These are phyloP conservation scores for Hura crepitans DNA, from an alignment of 441 rosid genomes.

Conservation along the genomic window DNA sequence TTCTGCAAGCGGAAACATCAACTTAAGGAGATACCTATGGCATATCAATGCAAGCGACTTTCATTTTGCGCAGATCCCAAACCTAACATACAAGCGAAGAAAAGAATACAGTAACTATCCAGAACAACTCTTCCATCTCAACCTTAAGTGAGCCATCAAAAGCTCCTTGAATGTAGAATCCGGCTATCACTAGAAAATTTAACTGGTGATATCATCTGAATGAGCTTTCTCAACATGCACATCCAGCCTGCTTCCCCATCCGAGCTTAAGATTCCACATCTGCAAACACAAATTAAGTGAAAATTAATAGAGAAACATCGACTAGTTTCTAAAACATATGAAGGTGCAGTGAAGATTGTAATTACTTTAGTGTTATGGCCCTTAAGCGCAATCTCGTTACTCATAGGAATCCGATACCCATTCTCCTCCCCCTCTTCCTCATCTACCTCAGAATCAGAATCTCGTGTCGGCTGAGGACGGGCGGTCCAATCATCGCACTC, in stretches of 20 bases:
- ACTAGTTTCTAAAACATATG: neutral
- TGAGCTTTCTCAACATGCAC: conserved; percentile 71
- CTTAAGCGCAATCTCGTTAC: conserved; percentile 87
- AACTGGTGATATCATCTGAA: conserved; percentile 82
- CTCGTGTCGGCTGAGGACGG: conserved; percentile 38
- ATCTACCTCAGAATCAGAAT: conserved; percentile 39
- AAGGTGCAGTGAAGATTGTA: neutral
- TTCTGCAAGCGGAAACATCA: conserved; percentile 17
- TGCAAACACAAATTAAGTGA: conserved; percentile 24
- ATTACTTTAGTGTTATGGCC: conserved; percentile 83
- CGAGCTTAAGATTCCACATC: conserved; percentile 95
- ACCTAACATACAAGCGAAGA: conserved; percentile 42
- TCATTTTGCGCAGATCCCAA: conserved; percentile 91
- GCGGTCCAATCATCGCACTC: conserved; percentile 41
- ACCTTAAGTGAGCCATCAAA: conserved; percentile 91
- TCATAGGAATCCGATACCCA: conserved; percentile 59
- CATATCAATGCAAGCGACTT: too few relatives aligned
- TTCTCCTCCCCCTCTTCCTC: conserved; percentile 47
- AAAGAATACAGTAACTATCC: conserved; percentile 12
- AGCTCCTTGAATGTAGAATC: conserved; percentile 76
- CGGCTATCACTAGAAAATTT: conserved; percentile 87
- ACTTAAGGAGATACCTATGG: conserved; percentile 96
- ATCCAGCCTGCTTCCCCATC: conserved; percentile 99
- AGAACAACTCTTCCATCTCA: conserved; percentile 21
- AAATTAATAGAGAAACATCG: neutral